These are phyloP conservation scores for Claviceps cyperi DNA, from an alignment of 2,329 filamentous ascomycete genomes.

Conservation along the genomic window DNA sequence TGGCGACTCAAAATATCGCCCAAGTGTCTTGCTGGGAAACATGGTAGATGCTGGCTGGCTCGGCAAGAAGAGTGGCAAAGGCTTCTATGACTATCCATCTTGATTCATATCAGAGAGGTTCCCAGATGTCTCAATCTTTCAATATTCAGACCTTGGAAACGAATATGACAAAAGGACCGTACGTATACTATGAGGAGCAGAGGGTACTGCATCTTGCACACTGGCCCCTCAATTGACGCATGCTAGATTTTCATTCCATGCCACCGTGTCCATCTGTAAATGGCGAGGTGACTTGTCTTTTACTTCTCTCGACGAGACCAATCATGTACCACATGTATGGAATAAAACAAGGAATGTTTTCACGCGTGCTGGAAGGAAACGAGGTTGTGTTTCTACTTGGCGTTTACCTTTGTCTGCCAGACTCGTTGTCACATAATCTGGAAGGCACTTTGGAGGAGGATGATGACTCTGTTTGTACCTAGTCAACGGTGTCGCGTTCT, in stretches of 20 bases:
- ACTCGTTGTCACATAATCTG: neutral
- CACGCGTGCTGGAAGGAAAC: neutral
- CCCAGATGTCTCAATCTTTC: neutral
- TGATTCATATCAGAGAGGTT: neutral
- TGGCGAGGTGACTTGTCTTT: neutral
- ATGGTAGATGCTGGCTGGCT: slow-evolving; percentile 98
- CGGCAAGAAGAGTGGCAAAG: slow-evolving; percentile 93
- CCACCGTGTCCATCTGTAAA: neutral
- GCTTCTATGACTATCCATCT: slow-evolving; percentile 73
- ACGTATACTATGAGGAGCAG: neutral
- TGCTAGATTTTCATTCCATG: neutral
- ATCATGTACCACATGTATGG: neutral
- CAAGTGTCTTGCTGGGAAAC: slow-evolving; percentile 72
- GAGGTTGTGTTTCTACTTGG: no score
- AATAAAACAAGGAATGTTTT: neutral
- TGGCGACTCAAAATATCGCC: slow-evolving; percentile 89
- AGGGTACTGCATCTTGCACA: neutral
- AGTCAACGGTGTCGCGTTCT: neutral
- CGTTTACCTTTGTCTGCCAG: neutral
- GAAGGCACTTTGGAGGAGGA: neutral
- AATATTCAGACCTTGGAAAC: neutral
- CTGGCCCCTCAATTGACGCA: neutral
- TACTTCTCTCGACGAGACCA: neutral
- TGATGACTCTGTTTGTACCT: neutral
- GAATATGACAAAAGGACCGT: neutral